A percentile compares a stretch with the other conserved stretches of the same genome.
These are phyloP conservation scores for Prunus salicina DNA, from an alignment of 306 rosid genomes.

Conservation along the genomic window DNA sequence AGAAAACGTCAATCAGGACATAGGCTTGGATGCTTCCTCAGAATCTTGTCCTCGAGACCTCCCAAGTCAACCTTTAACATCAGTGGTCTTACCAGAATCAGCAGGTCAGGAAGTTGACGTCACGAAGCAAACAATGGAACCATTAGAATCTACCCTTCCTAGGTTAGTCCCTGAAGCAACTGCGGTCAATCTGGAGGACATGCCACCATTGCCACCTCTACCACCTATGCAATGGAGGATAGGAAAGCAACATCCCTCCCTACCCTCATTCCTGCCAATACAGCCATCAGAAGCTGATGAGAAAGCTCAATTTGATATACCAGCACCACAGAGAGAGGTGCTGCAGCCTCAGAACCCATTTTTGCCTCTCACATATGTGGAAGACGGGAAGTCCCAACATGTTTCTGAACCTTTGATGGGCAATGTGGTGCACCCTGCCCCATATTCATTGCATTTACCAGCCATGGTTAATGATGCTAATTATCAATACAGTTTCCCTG, in stretches of 20 bases:
- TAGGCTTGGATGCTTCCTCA: constrained; percentile 26
- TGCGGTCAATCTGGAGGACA: constrained; percentile 48
- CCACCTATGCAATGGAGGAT: constrained; percentile 98
- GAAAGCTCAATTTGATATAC: constrained; percentile 37
- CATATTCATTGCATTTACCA: constrained; percentile 44
- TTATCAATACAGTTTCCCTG: constrained; percentile 34
- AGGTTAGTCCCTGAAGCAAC: constrained; percentile 35
- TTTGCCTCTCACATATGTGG: constrained; percentile 37
- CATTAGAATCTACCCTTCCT: constrained; percentile 40
- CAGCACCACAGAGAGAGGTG: constrained; percentile 30
- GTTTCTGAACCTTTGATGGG: constrained; percentile 35
- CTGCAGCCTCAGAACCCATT: constrained; percentile 37
- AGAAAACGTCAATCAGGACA: constrained; percentile 33
- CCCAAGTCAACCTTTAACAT: constrained; percentile 30
- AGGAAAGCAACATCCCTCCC: constrained; percentile 53
- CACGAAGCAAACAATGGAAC: constrained; percentile 29
- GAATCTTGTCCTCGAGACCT: constrained; percentile 31
- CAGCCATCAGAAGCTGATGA: constrained; percentile 34
- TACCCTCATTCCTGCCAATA: constrained; percentile 30
- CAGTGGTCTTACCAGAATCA: constrained; percentile 33
- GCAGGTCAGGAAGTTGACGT: constrained; percentile 28
- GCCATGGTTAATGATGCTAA: constrained; percentile 33
- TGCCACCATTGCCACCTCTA: constrained; percentile 94
- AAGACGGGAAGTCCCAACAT: constrained; percentile 34
- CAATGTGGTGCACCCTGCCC: constrained; percentile 33